Percentiles rank a stretch among this genome's conserved stretches.
Evolutionary conservation across 768 basidiomycete genomes (phyloP).

Genomic region (Mycena metata): DNA sequence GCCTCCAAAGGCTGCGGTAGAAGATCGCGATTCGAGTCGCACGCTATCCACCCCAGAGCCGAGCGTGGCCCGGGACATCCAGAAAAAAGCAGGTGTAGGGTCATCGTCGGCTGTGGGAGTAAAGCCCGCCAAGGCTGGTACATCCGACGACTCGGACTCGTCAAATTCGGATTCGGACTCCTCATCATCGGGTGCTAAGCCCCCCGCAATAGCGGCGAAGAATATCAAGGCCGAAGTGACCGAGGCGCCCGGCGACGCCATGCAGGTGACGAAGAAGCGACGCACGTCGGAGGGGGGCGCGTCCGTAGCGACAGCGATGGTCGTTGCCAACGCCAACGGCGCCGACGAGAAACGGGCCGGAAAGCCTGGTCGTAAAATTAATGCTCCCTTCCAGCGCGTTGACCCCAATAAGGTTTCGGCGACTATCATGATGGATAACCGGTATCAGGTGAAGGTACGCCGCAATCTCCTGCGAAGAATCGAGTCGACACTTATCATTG

Average conservation of each 20-base stretch:
- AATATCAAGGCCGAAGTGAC: constrained; percentile 32
- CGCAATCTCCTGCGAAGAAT: constrained; percentile 15
- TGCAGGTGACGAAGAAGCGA: constrained; percentile 70
- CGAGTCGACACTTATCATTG: neutral
- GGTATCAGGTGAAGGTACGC: constrained; percentile 83
- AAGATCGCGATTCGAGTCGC: constrained; percentile 53
- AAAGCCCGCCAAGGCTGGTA: neutral
- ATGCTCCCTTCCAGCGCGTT: constrained; percentile 85
- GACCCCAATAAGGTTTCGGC: constrained; percentile 69
- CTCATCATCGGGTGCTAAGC: constrained; percentile 29
- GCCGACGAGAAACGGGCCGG: constrained; percentile 37
- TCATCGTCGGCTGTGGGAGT: neutral
- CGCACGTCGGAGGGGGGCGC: constrained; percentile 65
- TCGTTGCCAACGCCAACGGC: constrained; percentile 37
- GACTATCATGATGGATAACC: constrained; percentile 69
- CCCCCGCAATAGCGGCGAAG: neutral
- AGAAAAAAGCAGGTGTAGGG: neutral
- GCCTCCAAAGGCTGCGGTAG: constrained; percentile 15
- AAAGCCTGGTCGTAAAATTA: constrained; percentile 56
- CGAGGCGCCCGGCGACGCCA: constrained; percentile 38
- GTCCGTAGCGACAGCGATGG: constrained; percentile 61
- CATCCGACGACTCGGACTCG: constrained; percentile 21
- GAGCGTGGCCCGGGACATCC: constrained; percentile 3
- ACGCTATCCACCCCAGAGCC: constrained; percentile 46
- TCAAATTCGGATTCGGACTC: constrained; percentile 43